Evolutionary conservation across 139 green algal species (phyloP), one percentile per base, ranked within the genome.

Genomic region (Edaphochlamys debaryana): DNA sequence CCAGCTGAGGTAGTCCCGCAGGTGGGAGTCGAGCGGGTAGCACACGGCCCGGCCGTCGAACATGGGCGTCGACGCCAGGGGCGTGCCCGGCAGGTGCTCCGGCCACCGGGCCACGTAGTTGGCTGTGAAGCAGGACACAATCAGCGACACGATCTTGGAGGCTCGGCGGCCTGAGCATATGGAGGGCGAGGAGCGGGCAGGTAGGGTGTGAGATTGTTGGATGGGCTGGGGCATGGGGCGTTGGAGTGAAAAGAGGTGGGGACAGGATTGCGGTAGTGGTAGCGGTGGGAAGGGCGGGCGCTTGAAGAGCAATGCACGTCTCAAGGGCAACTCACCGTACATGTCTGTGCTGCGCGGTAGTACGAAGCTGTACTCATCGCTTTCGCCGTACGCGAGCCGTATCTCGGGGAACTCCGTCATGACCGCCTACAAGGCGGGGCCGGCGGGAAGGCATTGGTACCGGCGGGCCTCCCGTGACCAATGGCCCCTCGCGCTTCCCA

Each of bases 311-410:
- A n/a, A n/a, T n/a, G n/a, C n/a, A n/a, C n/a, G n/a, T n/a, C n/a
- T n/a, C n/a, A n/a, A n/a, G n/a, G n/a, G n/a, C n/a, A n/a, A 29
- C 62, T 40, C 67, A 96, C 92, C 92, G 87, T 97, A 96, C 41
- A 98, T 66, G 2, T 85, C 79, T 4, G 88, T 92, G 42, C 81
- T 56, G 9, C 92, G 91, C 64, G 88, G 79, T 27, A 98, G 84
- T 3, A 97, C 91, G 69, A 98, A 98, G 83, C 93, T 97, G 90
- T 95, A 98, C 85, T 98, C 95, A 82, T 98, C 95, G 69, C 93
- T 97, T 73, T 98, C 90, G 0, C 95, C 95, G 89, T 92, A 98
- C 17, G 91, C 95, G 0, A 98, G 69, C 0, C 90, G 84, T 3
- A 98, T 90, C 60, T 98, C 95, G 32, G 86, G 67, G 62, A 96